Evolutionary conservation across 1,284 basidiomycete genomes (phyloP).

Genomic region (Amylostereum chailletii): DNA sequence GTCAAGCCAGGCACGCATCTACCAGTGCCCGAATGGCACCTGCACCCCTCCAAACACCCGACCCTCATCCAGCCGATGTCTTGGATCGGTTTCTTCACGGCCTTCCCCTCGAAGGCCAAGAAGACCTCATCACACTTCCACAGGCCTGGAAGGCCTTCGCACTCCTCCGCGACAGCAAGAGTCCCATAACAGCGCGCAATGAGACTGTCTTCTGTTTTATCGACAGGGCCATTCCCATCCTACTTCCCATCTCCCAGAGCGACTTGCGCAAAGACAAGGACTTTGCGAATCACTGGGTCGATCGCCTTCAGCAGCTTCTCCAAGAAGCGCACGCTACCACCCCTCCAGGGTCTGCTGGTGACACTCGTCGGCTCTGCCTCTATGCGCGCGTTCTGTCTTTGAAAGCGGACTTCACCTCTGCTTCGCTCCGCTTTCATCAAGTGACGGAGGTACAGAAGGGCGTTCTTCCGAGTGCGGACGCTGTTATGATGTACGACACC

Average conservation of each 20-base stretch:
- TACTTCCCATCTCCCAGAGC: background rate
- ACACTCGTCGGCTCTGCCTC: too few relatives aligned
- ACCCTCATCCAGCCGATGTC: slow-evolving; percentile 1
- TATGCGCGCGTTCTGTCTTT: too few relatives aligned
- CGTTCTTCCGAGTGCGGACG: too few relatives aligned
- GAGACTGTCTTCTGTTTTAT: slow-evolving; percentile 7
- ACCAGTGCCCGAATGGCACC: background rate
- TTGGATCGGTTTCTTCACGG: slow-evolving; percentile 8
- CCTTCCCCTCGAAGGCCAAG: slow-evolving; percentile 7
- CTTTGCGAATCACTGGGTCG: too few relatives aligned
- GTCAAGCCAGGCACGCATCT: slow-evolving; percentile 2
- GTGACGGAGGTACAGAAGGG: too few relatives aligned
- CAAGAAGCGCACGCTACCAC: too few relatives aligned
- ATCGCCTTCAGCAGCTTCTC: too few relatives aligned
- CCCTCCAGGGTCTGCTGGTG: too few relatives aligned
- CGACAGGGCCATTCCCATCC: slow-evolving; percentile 9
- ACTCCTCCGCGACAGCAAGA: slow-evolving; percentile 3
- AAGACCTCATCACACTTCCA: slow-evolving; percentile 6
- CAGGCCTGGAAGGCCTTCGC: slow-evolving; percentile 10
- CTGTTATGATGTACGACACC: too few relatives aligned
- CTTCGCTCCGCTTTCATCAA: too few relatives aligned
- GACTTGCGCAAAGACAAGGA: too few relatives aligned
- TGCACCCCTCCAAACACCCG: background rate
- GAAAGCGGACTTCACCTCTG: too few relatives aligned
- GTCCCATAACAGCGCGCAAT: background rate